Conservation (phyloP, 2,329 filamentous ascomycete species). For the Monosporascus sp. region DNA sequence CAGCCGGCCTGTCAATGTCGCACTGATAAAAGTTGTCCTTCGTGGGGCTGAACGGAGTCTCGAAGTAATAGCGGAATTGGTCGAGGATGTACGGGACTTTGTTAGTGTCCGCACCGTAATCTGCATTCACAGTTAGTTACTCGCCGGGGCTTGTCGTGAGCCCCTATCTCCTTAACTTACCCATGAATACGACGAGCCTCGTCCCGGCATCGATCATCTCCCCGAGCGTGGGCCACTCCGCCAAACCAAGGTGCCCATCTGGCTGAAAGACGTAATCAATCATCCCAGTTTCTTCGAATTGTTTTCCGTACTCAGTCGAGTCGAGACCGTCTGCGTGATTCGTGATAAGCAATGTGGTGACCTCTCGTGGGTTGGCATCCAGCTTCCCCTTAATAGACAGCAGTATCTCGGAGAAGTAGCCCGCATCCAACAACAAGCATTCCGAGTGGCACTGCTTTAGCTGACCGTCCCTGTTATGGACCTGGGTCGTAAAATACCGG, state of each 20-base stretch:
- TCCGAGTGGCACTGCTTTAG: slow-evolving; percentile 67
- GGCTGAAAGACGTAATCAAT: slow-evolving; percentile 53
- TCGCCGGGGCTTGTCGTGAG: too few species aligned
- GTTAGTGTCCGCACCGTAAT: slow-evolving; percentile 49
- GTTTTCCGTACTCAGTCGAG: slow-evolving; percentile 48
- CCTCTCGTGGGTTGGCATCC: slow-evolving; percentile 64
- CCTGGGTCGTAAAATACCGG: slow-evolving; percentile 66
- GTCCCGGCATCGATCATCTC: slow-evolving; percentile 57
- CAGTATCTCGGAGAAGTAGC: slow-evolving; percentile 61
- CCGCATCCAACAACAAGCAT: slow-evolving; percentile 65
- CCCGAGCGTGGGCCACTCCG: slow-evolving; percentile 66
- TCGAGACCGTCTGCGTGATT: slow-evolving; percentile 54
- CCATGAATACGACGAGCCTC: slow-evolving; percentile 68
- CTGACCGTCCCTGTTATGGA: slow-evolving; percentile 55
- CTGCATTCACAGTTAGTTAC: slow-evolving; percentile 38
- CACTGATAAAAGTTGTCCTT: slow-evolving; percentile 59
- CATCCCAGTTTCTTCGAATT: slow-evolving; percentile 52
- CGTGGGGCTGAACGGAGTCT: slow-evolving; percentile 65
- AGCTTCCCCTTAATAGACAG: slow-evolving; percentile 62
- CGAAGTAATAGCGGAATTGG: slow-evolving; percentile 64
- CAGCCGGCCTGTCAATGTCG: slow-evolving; percentile 55
- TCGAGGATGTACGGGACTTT: slow-evolving; percentile 58
- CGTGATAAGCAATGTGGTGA: slow-evolving; percentile 67
- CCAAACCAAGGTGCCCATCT: slow-evolving; percentile 31
- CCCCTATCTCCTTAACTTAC: slow-evolving; percentile 30